A percentile compares a stretch with the other conserved stretches of the same genome.
These are phyloP conservation scores for Beauveria bassiana DNA, from an alignment of 2,329 filamentous ascomycete species.

Conservation along the genomic window DNA sequence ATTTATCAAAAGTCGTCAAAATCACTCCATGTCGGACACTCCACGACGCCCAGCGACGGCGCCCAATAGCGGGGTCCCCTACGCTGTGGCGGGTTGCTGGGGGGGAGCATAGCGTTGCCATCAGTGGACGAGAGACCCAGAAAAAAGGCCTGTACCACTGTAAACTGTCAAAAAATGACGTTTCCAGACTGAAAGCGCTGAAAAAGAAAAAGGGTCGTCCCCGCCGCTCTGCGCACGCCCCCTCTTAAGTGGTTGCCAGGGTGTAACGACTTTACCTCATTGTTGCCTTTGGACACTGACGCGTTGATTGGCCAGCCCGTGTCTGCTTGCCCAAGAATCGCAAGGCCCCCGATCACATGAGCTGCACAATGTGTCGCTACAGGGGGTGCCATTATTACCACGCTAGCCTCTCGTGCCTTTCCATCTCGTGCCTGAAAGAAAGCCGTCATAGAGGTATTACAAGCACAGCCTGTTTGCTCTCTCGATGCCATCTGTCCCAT, in stretches of 20 bases:
- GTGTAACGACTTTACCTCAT: background rate
- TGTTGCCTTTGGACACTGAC: too few relatives aligned
- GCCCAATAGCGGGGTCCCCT: background rate
- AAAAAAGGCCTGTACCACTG: background rate
- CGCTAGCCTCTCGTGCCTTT: background rate
- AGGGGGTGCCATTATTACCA: background rate
- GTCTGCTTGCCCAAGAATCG: background rate
- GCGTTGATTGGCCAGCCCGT: background rate
- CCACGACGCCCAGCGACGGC: background rate
- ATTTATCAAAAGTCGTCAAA: too few relatives aligned
- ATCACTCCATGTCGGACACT: too few relatives aligned
- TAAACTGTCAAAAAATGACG: background rate
- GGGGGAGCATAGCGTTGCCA: background rate
- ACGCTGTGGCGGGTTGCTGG: background rate
- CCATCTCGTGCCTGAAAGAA: background rate
- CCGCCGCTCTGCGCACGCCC: background rate
- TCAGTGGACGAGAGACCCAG: background rate
- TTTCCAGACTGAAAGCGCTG: background rate
- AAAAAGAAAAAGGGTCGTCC: background rate
- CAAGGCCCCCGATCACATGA: conserved; percentile 7
- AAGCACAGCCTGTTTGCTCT: background rate
- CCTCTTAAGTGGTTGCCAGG: background rate
- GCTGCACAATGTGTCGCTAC: background rate
- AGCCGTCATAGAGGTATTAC: background rate
- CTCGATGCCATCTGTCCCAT: background rate